Base-by-base conservation (phyloP, 1,284 basidiomycete genomes). In the Bondarzewia mesenterica region DNA sequence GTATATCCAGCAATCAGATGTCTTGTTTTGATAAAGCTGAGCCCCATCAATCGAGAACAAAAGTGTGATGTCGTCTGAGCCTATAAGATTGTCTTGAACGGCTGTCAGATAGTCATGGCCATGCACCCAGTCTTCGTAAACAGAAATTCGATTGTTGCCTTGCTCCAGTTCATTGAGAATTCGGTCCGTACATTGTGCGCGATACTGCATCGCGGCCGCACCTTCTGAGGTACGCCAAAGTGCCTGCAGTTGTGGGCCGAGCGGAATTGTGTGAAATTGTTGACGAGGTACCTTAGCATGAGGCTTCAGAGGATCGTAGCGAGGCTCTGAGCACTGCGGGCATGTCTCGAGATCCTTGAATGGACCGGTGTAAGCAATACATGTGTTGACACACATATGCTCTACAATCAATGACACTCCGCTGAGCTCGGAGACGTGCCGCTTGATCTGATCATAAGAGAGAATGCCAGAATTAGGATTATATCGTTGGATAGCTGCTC, bases 351-450 rank as follows among this genome's bases (percentile, higher is more conserved):
- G 53, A 0, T 57, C 23, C 0, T 36, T 5, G 27, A 57, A 63
- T 1, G 63, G 65, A 0, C 69, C 66, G 1, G 66, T 67, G 44
- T 59, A 71, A 3, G 62, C 65, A 14, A 61, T 48, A 45, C 67
- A 71, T 0, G 59, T 52, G 27, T 67, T 62, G 1, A 50, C 40
- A 45, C 69, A 70, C 67, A 71, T 71, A 43, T 69, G 58, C 6
- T 60, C 25, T 0, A 52, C 16, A 15, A 71, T 60, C 0, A 60
- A 48, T 7, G 46, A 37, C 6, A 71, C 50, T 3, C 67, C 66
- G 21, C 50, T 65, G 1, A 68, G 39, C 15, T 60, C 43, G 0
- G 45, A 47, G n/a, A 59, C 42, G 5, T 43, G 25, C 18, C 39
- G 18, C 45, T 61, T 60, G 23, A 60, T 53, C 12, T 40, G 25